Conservation (phyloP, 805 yeast species). For the Candida tammaniensis region DNA sequence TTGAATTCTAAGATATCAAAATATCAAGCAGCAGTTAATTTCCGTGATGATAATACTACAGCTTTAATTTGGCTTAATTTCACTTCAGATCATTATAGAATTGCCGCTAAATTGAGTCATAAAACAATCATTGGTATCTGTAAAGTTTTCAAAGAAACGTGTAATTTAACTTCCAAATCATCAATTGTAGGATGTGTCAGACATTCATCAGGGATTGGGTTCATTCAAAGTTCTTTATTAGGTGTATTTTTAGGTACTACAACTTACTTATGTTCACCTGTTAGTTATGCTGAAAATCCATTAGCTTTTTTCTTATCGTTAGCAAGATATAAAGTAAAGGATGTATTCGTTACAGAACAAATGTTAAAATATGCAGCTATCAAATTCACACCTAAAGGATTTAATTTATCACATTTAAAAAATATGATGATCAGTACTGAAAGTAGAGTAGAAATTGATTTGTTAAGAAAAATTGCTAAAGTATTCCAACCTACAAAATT, state of each 20-base stretch:
- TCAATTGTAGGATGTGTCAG: conserved; percentile 86
- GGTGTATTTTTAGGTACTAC: conserved; percentile 88
- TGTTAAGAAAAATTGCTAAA: conserved; percentile 56
- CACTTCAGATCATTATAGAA: conserved; percentile 68
- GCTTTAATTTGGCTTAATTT: conserved; percentile 68
- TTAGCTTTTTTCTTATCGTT: conserved; percentile 64
- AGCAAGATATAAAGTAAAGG: conserved; percentile 77
- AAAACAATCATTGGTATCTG: conserved; percentile 70
- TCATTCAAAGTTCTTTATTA: conserved; percentile 75
- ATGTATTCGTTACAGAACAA: conserved; percentile 78
- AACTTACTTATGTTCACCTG: conserved; percentile 75
- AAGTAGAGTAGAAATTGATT: conserved; percentile 65
- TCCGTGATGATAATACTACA: conserved; percentile 40
- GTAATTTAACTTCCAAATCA: conserved; percentile 69
- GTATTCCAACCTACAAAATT: conserved; percentile 64
- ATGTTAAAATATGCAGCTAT: conserved; percentile 75
- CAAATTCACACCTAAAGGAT: conserved; percentile 57
- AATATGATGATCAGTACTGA: conserved; percentile 83
- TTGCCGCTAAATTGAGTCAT: conserved; percentile 59
- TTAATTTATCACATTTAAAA: conserved; percentile 59
- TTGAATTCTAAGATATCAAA: conserved; percentile 44
- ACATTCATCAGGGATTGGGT: conserved; percentile 83
- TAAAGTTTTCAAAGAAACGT: conserved; percentile 87
- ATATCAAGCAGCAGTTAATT: conserved; percentile 38
- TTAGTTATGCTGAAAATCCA: conserved; percentile 75